Evolutionary conservation across 768 basidiomycete species (phyloP).

Genomic region (Pulveroboletus sp.): DNA sequence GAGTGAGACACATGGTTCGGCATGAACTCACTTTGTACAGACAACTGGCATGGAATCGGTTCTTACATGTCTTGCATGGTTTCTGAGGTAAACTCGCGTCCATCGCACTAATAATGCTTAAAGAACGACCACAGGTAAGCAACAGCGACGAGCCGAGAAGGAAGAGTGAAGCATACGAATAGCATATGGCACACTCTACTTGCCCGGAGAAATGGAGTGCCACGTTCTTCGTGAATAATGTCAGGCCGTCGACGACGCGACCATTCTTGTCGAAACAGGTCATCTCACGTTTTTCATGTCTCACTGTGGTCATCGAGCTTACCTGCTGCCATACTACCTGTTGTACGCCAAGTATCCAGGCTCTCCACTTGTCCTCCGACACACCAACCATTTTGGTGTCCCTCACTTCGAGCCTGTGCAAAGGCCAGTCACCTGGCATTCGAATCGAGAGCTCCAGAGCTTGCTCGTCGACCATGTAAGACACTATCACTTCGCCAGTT

Average conservation of each 20-base stretch:
- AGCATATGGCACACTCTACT: slow-evolving; percentile 95
- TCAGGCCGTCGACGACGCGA: slow-evolving; percentile 80
- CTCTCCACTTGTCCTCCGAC: slow-evolving; percentile 84
- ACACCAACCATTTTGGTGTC: slow-evolving; percentile 84
- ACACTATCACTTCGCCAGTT: slow-evolving; percentile 77
- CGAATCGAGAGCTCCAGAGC: slow-evolving; percentile 82
- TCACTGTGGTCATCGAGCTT: slow-evolving; percentile 21
- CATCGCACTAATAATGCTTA: slow-evolving; percentile 84
- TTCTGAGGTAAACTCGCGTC: slow-evolving; percentile 86
- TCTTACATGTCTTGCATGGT: slow-evolving; percentile 91
- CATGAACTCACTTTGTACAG: slow-evolving; percentile 67
- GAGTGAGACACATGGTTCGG: not conserved
- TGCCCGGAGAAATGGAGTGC: slow-evolving; percentile 91
- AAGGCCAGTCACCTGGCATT: slow-evolving; percentile 87
- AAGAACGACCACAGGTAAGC: not conserved
- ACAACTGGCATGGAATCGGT: slow-evolving; percentile 89
- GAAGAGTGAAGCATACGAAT: slow-evolving; percentile 54
- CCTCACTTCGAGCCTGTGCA: slow-evolving; percentile 82
- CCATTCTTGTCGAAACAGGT: slow-evolving; percentile 58
- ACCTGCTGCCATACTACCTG: slow-evolving; percentile 88
- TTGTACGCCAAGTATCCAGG: slow-evolving; percentile 90
- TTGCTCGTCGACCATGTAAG: slow-evolving; percentile 90
- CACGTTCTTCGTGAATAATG: slow-evolving; percentile 92
- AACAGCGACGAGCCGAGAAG: not conserved
- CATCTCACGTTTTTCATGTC: not conserved